These are phyloP conservation scores for Ganoderma meredithae DNA, from an alignment of 1,284 basidiomycete species.

Conservation along the genomic window DNA sequence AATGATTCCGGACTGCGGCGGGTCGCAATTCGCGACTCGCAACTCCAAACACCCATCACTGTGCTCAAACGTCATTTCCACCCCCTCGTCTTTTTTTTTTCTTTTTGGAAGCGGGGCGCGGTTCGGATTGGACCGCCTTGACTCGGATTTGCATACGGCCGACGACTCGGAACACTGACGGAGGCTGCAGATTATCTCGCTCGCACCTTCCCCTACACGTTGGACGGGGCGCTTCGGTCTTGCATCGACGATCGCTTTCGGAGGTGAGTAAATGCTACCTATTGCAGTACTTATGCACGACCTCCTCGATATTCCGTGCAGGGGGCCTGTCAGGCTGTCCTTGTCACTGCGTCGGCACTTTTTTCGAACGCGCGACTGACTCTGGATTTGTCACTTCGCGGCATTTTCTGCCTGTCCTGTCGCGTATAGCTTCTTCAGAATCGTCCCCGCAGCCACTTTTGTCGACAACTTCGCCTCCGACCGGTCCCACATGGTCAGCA, in stretches of 20 bases:
- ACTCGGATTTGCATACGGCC: background rate
- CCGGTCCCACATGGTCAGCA: slow-evolving; percentile 76
- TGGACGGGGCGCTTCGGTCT: slow-evolving; percentile 36
- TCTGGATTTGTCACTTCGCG: no score
- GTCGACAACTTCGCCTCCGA: slow-evolving; percentile 77
- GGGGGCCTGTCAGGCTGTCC: no score
- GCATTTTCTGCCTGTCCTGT: background rate
- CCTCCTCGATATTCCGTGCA: slow-evolving; percentile 14
- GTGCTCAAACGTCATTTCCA: background rate
- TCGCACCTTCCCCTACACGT: slow-evolving; percentile 56
- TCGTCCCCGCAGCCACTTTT: slow-evolving; percentile 59
- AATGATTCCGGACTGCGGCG: background rate
- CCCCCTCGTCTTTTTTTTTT: background rate
- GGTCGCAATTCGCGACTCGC: background rate
- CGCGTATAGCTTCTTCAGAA: slow-evolving; percentile 47
- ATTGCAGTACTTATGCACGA: background rate
- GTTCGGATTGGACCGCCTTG: background rate
- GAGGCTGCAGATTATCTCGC: slow-evolving; percentile 57
- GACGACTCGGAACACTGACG: background rate
- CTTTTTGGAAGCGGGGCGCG: no score
- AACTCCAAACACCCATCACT: background rate
- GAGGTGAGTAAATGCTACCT: slow-evolving; percentile 48
- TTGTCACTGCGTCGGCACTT: background rate
- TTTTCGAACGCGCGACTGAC: no score
- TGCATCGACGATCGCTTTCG: slow-evolving; percentile 45